Percentiles rank a stretch among this genome's conserved stretches.
Conservation (phyloP, 2,329 filamentous ascomycete genomes). For the Venturia effusa region DNA sequence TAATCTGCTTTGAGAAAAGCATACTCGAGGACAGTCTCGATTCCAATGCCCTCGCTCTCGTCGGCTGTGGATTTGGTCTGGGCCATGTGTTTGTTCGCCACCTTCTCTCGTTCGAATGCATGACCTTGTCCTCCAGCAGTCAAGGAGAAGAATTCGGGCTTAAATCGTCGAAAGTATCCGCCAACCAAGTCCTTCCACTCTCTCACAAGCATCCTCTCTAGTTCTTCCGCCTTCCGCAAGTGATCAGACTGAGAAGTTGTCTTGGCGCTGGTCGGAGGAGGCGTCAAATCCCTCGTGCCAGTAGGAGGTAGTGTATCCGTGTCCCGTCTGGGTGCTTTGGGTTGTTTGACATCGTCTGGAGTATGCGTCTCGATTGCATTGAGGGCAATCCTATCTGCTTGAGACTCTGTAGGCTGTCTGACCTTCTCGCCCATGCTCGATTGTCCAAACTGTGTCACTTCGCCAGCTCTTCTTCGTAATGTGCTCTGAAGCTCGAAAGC, state of each 20-base stretch:
- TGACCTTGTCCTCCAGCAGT: slow-evolving; percentile 27
- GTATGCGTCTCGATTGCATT: slow-evolving; percentile 36
- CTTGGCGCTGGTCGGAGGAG: slow-evolving; percentile 3
- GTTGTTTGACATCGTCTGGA: slow-evolving; percentile 14
- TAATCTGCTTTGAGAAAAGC: slow-evolving; percentile 89
- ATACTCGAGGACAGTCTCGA: slow-evolving; percentile 76
- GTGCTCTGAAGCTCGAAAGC: slow-evolving; percentile 72
- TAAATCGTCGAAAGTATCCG: slow-evolving; percentile 88
- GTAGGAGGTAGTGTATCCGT: slow-evolving; percentile 16
- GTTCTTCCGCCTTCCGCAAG: slow-evolving; percentile 49
- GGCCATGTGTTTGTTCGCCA: slow-evolving; percentile 18
- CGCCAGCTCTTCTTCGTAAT: slow-evolving; percentile 37
- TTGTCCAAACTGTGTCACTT: slow-evolving; percentile 11
- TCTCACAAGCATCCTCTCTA: slow-evolving; percentile 61
- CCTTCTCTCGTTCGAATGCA: slow-evolving; percentile 22
- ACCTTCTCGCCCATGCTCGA: slow-evolving; percentile 12
- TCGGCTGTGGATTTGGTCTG: slow-evolving; percentile 18
- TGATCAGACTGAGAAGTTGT: slow-evolving; percentile 32
- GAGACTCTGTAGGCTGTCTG: slow-evolving; percentile 16
- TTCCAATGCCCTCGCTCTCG: slow-evolving; percentile 39
- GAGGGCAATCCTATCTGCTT: slow-evolving; percentile 24
- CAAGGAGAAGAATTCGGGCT: slow-evolving; percentile 62
- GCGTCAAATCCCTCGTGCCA: slow-evolving; percentile 7
- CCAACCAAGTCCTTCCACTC: slow-evolving; percentile 79
- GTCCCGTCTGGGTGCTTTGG: slow-evolving; percentile 21